These are phyloP conservation scores for Akebia trifoliata DNA, from an alignment of 164 flowering plant species.

Conservation along the genomic window DNA sequence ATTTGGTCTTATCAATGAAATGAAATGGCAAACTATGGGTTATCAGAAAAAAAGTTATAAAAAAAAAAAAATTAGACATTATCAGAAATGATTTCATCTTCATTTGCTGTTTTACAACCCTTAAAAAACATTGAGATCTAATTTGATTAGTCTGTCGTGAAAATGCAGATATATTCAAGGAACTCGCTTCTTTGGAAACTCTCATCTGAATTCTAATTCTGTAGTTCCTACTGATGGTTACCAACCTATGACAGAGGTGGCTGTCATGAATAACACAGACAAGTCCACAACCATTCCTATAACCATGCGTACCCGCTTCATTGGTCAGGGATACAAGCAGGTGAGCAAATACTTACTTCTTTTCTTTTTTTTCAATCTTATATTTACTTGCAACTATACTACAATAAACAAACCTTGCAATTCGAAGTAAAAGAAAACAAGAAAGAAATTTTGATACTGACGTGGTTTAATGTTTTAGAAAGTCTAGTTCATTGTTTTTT, in stretches of 20 bases:
- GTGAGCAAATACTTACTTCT: constrained; percentile 24
- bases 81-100: neutral
- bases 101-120: neutral
- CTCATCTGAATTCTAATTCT: constrained; percentile 20
- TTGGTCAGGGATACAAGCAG: constrained; percentile 96
- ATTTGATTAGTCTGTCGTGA: neutral
- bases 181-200: constrained; percentile 42
- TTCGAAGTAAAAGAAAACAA: neutral
- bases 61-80: too few relatives aligned
- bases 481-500: too few relatives aligned
- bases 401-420: neutral
- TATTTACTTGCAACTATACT: neutral
- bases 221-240: constrained; percentile 22
- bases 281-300: constrained; percentile 20
- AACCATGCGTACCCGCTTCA: constrained; percentile 58
- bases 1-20: too few relatives aligned
- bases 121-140: neutral
- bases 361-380: neutral
- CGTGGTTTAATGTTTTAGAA: neutral
- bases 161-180: constrained; percentile 69
- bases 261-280: constrained; percentile 12
- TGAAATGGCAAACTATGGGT: too few relatives aligned
- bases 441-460: neutral
- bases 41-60: too few relatives aligned
- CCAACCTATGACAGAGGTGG: constrained; percentile 32